Conservation (phyloP, 2,329 filamentous ascomycete species). For the Aspergillus intermedius region DNA sequence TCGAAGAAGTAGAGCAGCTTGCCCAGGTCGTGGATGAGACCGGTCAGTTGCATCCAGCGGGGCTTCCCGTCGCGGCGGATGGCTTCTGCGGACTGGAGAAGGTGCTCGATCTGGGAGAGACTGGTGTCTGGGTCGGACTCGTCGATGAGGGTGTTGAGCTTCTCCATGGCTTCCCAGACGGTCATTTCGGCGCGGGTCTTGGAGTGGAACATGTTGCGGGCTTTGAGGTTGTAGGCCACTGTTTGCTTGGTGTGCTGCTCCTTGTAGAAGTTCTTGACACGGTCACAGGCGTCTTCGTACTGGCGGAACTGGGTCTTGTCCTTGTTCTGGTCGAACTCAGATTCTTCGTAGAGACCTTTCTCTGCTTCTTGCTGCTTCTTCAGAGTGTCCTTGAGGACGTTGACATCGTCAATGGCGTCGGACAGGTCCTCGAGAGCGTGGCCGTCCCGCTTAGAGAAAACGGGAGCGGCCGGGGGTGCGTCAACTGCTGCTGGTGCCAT, state of each 20-base stretch:
- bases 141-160: constrained; percentile 83
- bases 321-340: constrained; percentile 66
- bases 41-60: constrained; percentile 44
- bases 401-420: constrained; percentile 55
- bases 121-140: constrained; percentile 85
- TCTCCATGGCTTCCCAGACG: constrained; percentile 88
- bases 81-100: constrained; percentile 81
- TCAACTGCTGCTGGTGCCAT: constrained; percentile 28
- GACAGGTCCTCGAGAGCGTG: constrained; percentile 53
- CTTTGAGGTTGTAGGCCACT: constrained; percentile 69
- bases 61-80: constrained; percentile 66
- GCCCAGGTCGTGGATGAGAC: constrained; percentile 43
- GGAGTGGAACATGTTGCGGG: constrained; percentile 63
- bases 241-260: constrained; percentile 58
- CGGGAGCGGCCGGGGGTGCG: constrained; percentile 13
- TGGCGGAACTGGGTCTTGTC: constrained; percentile 76
- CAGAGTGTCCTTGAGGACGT: constrained; percentile 52
- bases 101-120: constrained; percentile 81
- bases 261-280: constrained; percentile 79
- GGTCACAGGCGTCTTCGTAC: constrained; percentile 74
- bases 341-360: constrained; percentile 44
- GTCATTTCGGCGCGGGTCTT: constrained; percentile 69
- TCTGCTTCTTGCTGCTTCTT: constrained; percentile 43
- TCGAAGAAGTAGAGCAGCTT: constrained; percentile 52
- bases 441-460: constrained; percentile 44